phyloP scores from a whole-genome alignment of 177 flowering plant genomes.

The Vitis hybrid region DNA sequence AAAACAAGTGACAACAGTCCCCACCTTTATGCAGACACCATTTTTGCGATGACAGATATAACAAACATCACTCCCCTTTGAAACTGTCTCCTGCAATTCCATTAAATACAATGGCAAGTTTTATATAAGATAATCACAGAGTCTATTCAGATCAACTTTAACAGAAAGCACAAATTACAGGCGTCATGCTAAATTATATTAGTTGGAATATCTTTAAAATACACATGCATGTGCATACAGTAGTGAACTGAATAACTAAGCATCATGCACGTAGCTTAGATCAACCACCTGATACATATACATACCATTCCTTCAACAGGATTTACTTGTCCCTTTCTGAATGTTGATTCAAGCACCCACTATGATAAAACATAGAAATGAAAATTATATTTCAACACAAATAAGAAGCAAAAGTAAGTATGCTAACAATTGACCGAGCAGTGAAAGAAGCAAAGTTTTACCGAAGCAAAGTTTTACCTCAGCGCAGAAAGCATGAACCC shows the following conservation, averaged over 20 bases:
- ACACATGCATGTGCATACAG: not conserved
- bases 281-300: slow-evolving; percentile 7
- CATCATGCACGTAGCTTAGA: not conserved
- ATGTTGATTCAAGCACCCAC: slow-evolving; percentile 89
- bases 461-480: slow-evolving; percentile 66
- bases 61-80: slow-evolving; percentile 57
- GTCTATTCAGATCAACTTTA: not conserved
- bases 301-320: slow-evolving; percentile 87
- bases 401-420: not conserved
- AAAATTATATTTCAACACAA: not conserved
- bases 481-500: slow-evolving; percentile 98
- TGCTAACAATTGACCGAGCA: not conserved
- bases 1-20: not conserved
- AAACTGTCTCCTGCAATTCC: slow-evolving; percentile 51
- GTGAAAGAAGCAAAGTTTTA: slow-evolving; percentile 19
- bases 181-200: not conserved
- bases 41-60: slow-evolving; percentile 56
- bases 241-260: not conserved
- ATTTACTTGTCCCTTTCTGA: slow-evolving; percentile 82
- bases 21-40: slow-evolving; percentile 88
- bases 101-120: not conserved
- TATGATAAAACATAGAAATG: slow-evolving; percentile 25
- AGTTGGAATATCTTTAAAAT: not conserved
- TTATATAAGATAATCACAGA: not conserved
- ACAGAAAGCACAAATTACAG: not conserved